A percentile compares a stretch with the other conserved stretches of the same genome.
Conservation (phyloP, 208 protist species). For the Polymyxa betae region DNA sequence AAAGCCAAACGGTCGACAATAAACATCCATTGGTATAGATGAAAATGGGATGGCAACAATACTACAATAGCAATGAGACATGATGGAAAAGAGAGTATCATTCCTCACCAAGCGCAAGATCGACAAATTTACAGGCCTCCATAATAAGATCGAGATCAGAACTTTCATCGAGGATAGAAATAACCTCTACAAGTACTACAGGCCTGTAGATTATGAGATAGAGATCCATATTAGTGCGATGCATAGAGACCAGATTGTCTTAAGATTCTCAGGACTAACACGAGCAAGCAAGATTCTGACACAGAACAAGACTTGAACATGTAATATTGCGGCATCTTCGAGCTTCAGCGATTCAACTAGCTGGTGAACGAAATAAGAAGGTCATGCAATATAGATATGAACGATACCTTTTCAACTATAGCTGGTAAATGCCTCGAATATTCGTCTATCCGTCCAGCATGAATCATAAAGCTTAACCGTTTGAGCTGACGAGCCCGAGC, state of each 20-base stretch:
- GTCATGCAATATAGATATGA: not conserved
- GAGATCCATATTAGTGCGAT: no score
- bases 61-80: not conserved
- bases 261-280: slow-evolving; percentile 5
- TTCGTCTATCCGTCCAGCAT: not conserved
- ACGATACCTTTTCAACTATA: slow-evolving; percentile 1
- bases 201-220: not conserved
- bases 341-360: slow-evolving; percentile 4
- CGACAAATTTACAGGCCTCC: not conserved
- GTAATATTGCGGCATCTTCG: not conserved
- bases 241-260: not conserved
- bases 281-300: not conserved
- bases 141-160: not conserved
- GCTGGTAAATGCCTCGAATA: not conserved
- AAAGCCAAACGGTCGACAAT: not conserved
- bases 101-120: not conserved
- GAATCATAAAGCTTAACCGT: not conserved
- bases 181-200: not conserved
- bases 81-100: not conserved
- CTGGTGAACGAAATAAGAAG: not conserved
- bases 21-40: slow-evolving; percentile 5
- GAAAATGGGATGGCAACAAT: not conserved
- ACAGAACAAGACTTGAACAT: slow-evolving; percentile 13
- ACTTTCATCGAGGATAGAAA: slow-evolving; percentile 3
- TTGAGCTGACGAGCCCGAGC: not conserved